Conservation (phyloP, 257 asterid genomes). For the Cruciata laevipes region DNA sequence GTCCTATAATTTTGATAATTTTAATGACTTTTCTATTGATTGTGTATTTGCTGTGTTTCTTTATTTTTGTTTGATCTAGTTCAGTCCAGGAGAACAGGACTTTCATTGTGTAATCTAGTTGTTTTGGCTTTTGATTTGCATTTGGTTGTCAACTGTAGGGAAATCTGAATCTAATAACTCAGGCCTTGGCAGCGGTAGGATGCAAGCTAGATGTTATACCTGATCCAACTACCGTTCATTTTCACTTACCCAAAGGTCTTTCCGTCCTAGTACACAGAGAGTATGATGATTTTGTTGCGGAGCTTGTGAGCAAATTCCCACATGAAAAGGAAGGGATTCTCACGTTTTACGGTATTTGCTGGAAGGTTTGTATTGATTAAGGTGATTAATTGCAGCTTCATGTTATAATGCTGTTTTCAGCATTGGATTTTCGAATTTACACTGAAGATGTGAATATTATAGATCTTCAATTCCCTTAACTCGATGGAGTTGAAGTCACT, state of each 20-base stretch:
- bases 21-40: neutral
- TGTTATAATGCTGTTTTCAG: constrained; percentile 18
- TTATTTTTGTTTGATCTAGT: neutral
- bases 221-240: constrained; percentile 94
- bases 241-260: constrained; percentile 76
- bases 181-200: constrained; percentile 93
- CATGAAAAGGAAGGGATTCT: constrained; percentile 85
- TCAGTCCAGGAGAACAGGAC: neutral
- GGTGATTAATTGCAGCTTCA: constrained; percentile 39
- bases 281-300: constrained; percentile 58
- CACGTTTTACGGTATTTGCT: constrained; percentile 75
- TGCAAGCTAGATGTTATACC: constrained; percentile 83
- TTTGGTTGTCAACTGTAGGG: constrained; percentile 41
- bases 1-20: neutral
- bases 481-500: constrained; percentile 88
- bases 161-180: constrained; percentile 89
- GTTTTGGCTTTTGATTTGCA: neutral
- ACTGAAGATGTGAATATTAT: constrained; percentile 27
- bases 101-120: neutral
- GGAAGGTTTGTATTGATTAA: constrained; percentile 83
- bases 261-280: constrained; percentile 86
- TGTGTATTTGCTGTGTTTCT: neutral
- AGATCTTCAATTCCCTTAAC: constrained; percentile 93
- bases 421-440: constrained; percentile 17
- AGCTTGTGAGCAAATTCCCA: constrained; percentile 75